A percentile compares a stretch with the other conserved stretches of the same genome.
These are phyloP conservation scores for Leptodontidium sp. DNA, from an alignment of 2,329 filamentous ascomycete species.

Conservation along the genomic window DNA sequence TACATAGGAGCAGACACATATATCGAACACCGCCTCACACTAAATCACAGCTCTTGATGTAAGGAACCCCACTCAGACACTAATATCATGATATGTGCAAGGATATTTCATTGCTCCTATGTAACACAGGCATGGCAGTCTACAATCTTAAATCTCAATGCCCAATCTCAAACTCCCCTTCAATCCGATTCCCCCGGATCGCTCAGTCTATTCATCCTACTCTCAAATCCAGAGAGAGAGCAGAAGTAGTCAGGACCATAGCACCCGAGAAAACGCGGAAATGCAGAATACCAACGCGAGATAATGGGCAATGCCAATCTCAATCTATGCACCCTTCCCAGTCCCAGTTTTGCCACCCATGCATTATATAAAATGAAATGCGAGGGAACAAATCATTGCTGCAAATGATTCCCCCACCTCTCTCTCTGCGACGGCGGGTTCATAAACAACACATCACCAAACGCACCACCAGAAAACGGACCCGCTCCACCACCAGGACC, in stretches of 20 bases:
- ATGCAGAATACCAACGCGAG: not conserved
- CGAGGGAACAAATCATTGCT: slow-evolving; percentile 1
- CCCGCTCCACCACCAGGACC: slow-evolving; percentile 21
- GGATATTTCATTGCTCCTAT: not conserved
- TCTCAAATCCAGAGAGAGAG: too few species aligned
- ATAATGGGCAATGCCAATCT: not conserved
- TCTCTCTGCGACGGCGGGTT: slow-evolving; percentile 8
- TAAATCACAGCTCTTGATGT: not conserved
- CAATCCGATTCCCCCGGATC: not conserved
- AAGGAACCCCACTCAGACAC: not conserved
- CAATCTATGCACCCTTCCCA: not conserved
- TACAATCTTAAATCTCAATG: too few species aligned
- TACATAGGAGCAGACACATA: not conserved
- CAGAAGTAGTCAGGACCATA: too few species aligned
- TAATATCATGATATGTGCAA: not conserved
- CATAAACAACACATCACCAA: slow-evolving; percentile 31
- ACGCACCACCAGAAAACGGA: not conserved
- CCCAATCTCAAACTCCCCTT: too few species aligned
- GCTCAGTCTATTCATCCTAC: not conserved
- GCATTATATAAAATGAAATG: too few species aligned
- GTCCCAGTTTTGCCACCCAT: too few species aligned
- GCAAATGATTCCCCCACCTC: slow-evolving; percentile 35
- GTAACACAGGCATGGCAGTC: not conserved
- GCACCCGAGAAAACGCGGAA: not conserved
- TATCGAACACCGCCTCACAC: not conserved